Evolutionary conservation across 2,329 filamentous ascomycete species (phyloP), one percentile per base, ranked within the genome.

Genomic region (Alternaria arborescens): DNA sequence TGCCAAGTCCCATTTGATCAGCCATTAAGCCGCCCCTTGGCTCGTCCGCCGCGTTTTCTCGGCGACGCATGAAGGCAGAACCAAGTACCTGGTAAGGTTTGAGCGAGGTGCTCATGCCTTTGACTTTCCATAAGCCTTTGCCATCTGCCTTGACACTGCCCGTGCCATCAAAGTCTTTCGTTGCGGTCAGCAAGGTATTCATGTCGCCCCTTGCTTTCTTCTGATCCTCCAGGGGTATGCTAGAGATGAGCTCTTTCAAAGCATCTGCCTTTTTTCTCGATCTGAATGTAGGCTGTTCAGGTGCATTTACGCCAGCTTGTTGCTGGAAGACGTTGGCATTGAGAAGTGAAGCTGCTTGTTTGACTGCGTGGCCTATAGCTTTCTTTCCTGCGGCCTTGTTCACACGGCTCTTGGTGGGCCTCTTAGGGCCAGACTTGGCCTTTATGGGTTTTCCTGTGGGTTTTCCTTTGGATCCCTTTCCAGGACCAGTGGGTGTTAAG

Each of bases 51-150:
- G 62, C 75, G 4, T 80, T 75, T 68, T 89, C 87, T 3, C 84
- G 79, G 4, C 74, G 67, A 0, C 84, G 67, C 86, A 89, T 88
- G 77, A 86, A 89, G 0, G 81, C 78, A 0, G 78, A 79, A 0
- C 82, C 85, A 0, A 84, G 75, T 0, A 88, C 64, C 54, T 89
- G 87, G 47, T 87, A 83, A 10, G 72, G 67, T 57, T 81, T 81
- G 1, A 89, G 67, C 0, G 74, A 67, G 0, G 78, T 80, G 26
- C 68, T 77, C 82, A 87, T 84, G 0, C 85, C 84, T 20, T 75
- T 81, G 1, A 87, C 72, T 0, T 71, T 46, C 82, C 83, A 85
- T 14, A 73, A 68, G 1, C 77, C 73, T 28, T 74, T 69, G 0
- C 76, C 77, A 52, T 70, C 62, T 6, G 69, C 30, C 18, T 69